Evolutionary conservation across 2,329 filamentous ascomycete genomes (phyloP).

Genomic region (Madurella mycetomatis): DNA sequence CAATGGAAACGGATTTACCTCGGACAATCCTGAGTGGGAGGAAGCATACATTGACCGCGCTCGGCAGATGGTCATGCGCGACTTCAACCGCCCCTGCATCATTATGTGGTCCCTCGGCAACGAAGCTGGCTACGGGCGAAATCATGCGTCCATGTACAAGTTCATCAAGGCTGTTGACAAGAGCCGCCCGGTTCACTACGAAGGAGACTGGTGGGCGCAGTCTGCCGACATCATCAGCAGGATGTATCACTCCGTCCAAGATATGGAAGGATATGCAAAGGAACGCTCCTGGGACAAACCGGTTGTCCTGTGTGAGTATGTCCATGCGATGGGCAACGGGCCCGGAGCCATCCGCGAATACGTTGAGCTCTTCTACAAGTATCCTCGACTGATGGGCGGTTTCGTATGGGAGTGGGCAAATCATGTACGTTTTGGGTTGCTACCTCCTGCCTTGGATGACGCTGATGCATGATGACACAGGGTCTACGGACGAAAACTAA

Average conservation of each 20-base stretch:
- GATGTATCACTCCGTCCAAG: slow-evolving; percentile 54
- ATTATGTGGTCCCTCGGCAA: slow-evolving; percentile 66
- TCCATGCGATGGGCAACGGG: slow-evolving; percentile 63
- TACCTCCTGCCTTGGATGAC: neutral
- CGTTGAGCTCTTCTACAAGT: slow-evolving; percentile 54
- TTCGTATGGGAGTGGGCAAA: slow-evolving; percentile 60
- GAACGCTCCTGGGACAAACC: slow-evolving; percentile 42
- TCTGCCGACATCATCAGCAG: slow-evolving; percentile 57
- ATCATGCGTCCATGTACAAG: slow-evolving; percentile 59
- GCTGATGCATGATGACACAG: slow-evolving; percentile 10
- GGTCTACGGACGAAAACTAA: slow-evolving; percentile 41
- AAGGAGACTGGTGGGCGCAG: slow-evolving; percentile 52
- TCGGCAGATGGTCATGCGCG: slow-evolving; percentile 57
- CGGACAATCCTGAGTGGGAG: slow-evolving; percentile 54
- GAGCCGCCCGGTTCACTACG: slow-evolving; percentile 57
- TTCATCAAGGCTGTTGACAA: slow-evolving; percentile 53
- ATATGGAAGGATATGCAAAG: slow-evolving; percentile 34
- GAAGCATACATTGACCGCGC: slow-evolving; percentile 61
- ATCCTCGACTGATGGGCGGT: slow-evolving; percentile 57
- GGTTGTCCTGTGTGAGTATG: slow-evolving; percentile 48
- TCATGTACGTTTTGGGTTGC: slow-evolving; percentile 34
- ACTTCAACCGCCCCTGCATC: slow-evolving; percentile 61
- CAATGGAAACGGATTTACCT: slow-evolving; percentile 44
- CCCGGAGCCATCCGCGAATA: slow-evolving; percentile 64
- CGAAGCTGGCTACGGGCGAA: slow-evolving; percentile 62